Base-by-base conservation (phyloP, 768 basidiomycete species). In the Boletus sp. region DNA sequence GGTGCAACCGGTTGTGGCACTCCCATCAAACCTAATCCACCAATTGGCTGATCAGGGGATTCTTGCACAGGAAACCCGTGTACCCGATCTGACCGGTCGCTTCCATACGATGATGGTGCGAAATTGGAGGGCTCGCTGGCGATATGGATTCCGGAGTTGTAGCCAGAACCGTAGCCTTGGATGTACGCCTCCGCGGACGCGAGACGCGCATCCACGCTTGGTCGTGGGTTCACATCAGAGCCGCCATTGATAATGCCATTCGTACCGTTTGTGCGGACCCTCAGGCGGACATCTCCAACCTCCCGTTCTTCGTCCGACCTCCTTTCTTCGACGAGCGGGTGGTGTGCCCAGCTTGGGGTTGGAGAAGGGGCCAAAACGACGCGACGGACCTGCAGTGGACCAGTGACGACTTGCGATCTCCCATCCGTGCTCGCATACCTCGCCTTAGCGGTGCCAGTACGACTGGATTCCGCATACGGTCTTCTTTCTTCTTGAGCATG, bases 121-220 rank as follows among this genome's bases (percentile, higher is more conserved):
- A 60, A 64, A 2, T 50, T 8, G 6, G 47, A 1, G 1, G 66
- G 55, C 15, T 59, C 66, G 40, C 49, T 66, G 29, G 49, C 45
- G 3, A 70, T 51, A 8, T 62, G 62, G 23, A 70, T 55, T 3
- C 69, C 69, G 0, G 69, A 64, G 17, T 56, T 65, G 34, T 73
- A 75, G n/a, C 74, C 74, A 10, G 56, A 60, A 17, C 68, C 71
- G 34, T 69, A 75, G 15, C 74, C 74, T 30, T 62, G 63, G 23
- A 70, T 27, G 49, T 75, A 75, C 4, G 75, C 74, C 13, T 64
- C 64, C 1, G 75, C 70, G 11, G 73, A 75, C 2, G 72, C 70
- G 51, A 60, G 65, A 49, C 57, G 70, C 42, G 59, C 27, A 2
- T 30, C 58, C 44, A 57, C 49, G 15, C 17, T 53, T 2, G 21